phyloP scores from a whole-genome alignment of 2,329 filamentous ascomycete species.

The Neonectria hederae region DNA sequence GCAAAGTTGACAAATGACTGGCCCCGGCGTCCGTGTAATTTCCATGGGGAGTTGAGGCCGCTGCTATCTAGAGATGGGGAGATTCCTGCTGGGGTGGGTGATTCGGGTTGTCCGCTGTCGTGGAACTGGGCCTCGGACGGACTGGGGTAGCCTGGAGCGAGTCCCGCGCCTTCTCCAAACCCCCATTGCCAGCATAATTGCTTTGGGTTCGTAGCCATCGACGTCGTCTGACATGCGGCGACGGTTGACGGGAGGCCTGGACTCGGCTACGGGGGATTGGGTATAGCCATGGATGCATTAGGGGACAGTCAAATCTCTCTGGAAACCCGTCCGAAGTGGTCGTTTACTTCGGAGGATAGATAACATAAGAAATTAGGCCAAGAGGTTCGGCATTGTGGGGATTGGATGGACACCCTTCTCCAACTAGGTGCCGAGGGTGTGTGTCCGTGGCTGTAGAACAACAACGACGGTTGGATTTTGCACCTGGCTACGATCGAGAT shows the following conservation, averaged over 20 bases:
- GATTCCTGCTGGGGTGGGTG: background rate
- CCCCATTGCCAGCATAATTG: background rate
- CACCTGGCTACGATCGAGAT: background rate
- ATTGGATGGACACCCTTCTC: slow-evolving; percentile 10
- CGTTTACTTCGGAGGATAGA: background rate
- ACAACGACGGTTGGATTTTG: background rate
- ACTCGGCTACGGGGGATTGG: background rate
- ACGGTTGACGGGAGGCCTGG: background rate
- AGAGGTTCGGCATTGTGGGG: slow-evolving; percentile 8
- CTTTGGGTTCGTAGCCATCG: background rate
- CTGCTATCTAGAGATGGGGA: background rate
- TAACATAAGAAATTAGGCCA: slow-evolving; percentile 1
- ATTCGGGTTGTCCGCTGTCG: background rate
- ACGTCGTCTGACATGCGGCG: background rate
- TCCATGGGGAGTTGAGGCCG: background rate
- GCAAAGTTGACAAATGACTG: slow-evolving; percentile 1
- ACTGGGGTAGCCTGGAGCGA: background rate
- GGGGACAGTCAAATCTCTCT: background rate
- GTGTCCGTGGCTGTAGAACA: background rate
- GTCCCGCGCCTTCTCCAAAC: background rate
- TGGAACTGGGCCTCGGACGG: background rate
- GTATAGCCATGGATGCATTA: background rate
- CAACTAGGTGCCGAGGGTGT: slow-evolving; percentile 8
- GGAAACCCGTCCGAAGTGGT: background rate
- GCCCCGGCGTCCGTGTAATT: slow-evolving; percentile 5